Evolutionary conservation across 192 early-diverging fungal genomes (phyloP).

Genomic region (Entomortierella lignicola): DNA sequence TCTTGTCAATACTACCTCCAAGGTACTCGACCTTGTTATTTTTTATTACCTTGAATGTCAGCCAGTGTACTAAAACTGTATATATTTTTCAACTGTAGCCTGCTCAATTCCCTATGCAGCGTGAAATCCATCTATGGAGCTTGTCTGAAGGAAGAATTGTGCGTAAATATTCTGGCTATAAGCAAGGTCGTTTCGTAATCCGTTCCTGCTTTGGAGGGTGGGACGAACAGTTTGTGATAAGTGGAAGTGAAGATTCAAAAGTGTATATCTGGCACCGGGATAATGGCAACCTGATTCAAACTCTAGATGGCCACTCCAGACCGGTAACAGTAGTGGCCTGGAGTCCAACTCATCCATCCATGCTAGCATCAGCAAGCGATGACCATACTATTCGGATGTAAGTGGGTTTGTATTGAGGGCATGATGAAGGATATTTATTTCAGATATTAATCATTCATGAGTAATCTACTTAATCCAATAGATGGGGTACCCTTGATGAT

Average conservation of each 20-base stretch:
- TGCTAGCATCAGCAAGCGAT: conserved; percentile 87
- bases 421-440: too few relatives aligned
- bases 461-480: neutral
- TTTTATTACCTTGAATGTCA: too few relatives aligned
- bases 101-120: conserved; percentile 67
- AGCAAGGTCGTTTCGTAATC: conserved; percentile 90
- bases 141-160: conserved; percentile 73
- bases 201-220: conserved; percentile 92
- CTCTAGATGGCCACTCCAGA: conserved; percentile 73
- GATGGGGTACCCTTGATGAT: conserved; percentile 46
- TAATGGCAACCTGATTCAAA: conserved; percentile 73
- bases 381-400: conserved; percentile 86
- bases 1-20: conserved; percentile 57
- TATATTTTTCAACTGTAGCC: conserved; percentile 56
- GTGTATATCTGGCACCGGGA: conserved; percentile 89
- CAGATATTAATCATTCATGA: too few relatives aligned
- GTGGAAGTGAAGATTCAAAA: conserved; percentile 90
- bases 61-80: too few relatives aligned
- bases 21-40: conserved; percentile 54
- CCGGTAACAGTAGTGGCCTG: conserved; percentile 82
- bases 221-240: conserved; percentile 83
- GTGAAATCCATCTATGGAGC: conserved; percentile 94
- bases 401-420: conserved; percentile 15
- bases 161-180: conserved; percentile 83
- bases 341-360: conserved; percentile 69